Evolutionary conservation across 148 eudicot species (phyloP).

Genomic region (Euryodendron excelsum): DNA sequence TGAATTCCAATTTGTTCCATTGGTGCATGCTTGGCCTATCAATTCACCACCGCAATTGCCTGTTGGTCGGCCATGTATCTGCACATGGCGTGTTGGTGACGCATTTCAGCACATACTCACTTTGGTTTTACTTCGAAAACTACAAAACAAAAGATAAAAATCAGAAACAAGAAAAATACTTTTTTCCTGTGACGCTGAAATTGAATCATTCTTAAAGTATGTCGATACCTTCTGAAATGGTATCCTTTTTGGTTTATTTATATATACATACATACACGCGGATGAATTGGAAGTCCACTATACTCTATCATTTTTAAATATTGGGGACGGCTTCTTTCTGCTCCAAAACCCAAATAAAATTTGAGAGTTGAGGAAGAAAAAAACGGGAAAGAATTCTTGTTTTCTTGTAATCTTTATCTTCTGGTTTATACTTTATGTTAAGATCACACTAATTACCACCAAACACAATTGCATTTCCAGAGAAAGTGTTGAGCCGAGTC

Average conservation of each 20-base stretch:
- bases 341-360: slow-evolving; percentile 13
- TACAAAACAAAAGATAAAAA: background rate
- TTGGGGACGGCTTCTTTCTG: background rate
- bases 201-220: no score
- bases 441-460: background rate
- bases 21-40: background rate
- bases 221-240: no score
- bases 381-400: background rate
- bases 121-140: background rate
- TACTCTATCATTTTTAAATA: background rate
- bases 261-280: no score
- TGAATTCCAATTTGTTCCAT: no score
- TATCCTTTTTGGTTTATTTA: no score
- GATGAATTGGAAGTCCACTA: no score
- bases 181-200: no score
- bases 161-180: background rate
- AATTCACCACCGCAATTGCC: no score
- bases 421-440: background rate
- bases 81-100: slow-evolving; percentile 9
- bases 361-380: background rate
- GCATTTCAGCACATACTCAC: background rate
- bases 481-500: no score
- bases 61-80: background rate
- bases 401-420: background rate
- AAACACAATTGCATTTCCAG: background rate